Evolutionary conservation across 78 protist genomes (phyloP).

Genomic region (Guillardia theta): DNA sequence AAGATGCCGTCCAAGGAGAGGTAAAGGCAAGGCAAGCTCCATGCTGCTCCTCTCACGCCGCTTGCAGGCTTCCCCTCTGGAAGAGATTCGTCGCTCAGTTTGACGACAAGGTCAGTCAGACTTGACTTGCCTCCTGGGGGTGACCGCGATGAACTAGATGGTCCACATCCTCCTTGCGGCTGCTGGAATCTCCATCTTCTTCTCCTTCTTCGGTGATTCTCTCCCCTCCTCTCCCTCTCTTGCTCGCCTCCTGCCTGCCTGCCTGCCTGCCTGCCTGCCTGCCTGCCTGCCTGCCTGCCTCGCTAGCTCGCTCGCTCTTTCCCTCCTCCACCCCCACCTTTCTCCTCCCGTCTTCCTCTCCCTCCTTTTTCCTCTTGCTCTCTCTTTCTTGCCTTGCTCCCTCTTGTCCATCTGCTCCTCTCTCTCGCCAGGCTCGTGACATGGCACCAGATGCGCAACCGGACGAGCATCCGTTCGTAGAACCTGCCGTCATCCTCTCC

Average conservation of each 20-base stretch:
- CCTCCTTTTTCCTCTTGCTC: neutral
- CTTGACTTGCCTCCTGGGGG: no score
- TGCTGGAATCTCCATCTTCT: conserved; percentile 50
- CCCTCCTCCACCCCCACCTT: neutral
- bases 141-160: no score
- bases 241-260: conserved; percentile 6
- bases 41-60: neutral
- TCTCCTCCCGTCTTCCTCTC: neutral
- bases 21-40: neutral
- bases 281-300: neutral
- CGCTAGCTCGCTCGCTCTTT: neutral
- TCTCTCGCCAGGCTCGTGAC: no score
- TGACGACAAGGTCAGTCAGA: no score
- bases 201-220: neutral
- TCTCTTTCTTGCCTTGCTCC: neutral
- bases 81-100: conserved; percentile 74
- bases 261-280: neutral
- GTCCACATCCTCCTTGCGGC: conserved; percentile 78
- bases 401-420: no score
- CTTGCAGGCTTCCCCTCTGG: conserved; percentile 51
- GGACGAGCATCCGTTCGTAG: neutral
- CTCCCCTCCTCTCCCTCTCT: neutral
- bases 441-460: neutral
- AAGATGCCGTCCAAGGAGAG: neutral
- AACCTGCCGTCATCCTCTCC: conserved; percentile 57